Evolutionary conservation across 176 grass and related monocot species (phyloP), one percentile per base, ranked within the genome.

Genomic region (Saccharum officinarum): DNA sequence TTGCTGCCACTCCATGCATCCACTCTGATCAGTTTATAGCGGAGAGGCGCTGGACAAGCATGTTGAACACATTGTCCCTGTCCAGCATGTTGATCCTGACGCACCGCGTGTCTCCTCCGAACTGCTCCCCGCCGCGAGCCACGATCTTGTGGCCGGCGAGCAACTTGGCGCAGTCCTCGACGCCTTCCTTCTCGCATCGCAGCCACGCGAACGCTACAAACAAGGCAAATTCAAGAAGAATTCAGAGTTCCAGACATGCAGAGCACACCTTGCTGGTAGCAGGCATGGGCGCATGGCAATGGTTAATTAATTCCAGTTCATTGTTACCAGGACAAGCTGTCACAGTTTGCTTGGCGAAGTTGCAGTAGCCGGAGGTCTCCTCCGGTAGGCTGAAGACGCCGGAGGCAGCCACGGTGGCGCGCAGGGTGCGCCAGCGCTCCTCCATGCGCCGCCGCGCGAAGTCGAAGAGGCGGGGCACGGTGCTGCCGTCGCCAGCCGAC

Each of bases 21-120:
- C 75, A 40, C 14, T 33, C 28, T 15, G 38, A 0, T 80, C 39
- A 38, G 42, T 47, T 45, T 2, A 75, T 52, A 3, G 90, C 73
- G 0, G 76, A 17, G 12, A 95, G 88, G 25, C 93, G 86, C 38
- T 88, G 59, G 2, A 95, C 39, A 55, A 95, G 88, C 83, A 95
- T 71, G 38, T 82, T 30, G 76, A 80, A 91, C 0, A 86, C 87
- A 52, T 82, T 80, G 37, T 95, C 93, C 62, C 86, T 88, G 78
- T 95, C 93, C 31, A 95, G 37, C 93, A 95, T 90, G 72, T 91
- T 95, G 2, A 92, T 73, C 62, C 93, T 67, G 20, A 86, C 90
- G 66, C 90, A 92, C 10, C 70, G 86, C 6, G 71, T 8, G 14
- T 83, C 90, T 1, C 37, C 85, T 1, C 93, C 93, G 41, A 92